phyloP scores from a whole-genome alignment of 2,329 filamentous ascomycete genomes.

The Paracorniculantispora psalliotae region DNA sequence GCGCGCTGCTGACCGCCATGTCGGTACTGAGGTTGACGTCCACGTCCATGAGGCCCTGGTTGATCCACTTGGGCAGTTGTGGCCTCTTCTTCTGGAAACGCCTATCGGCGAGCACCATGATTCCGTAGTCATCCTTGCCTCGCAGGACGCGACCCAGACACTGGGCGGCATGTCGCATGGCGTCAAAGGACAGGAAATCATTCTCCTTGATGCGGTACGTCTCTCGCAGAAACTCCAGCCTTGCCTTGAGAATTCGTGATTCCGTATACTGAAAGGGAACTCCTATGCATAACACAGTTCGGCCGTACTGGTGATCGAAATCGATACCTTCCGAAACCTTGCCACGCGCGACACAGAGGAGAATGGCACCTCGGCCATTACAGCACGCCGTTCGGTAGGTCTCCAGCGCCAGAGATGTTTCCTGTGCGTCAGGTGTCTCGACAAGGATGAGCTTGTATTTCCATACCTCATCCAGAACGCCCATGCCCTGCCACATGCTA shows the following conservation, averaged over 20 bases:
- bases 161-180: conserved; percentile 97
- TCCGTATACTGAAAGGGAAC: conserved; percentile 99
- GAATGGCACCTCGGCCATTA: conserved; percentile 88
- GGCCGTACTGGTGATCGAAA: conserved; percentile 97
- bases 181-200: conserved; percentile 96
- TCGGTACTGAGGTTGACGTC: conserved; percentile 91
- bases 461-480: conserved; percentile 95
- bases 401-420: conserved; percentile 90
- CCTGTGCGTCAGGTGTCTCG: conserved; percentile 94
- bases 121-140: conserved; percentile 98
- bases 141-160: conserved; percentile 90
- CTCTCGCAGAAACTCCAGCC: conserved; percentile 92
- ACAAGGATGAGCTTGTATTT: conserved; percentile 98
- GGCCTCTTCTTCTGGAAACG: conserved; percentile 86
- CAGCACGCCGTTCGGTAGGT: conserved; percentile 97
- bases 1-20: conserved; percentile 85
- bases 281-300: conserved; percentile 91
- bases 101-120: conserved; percentile 96
- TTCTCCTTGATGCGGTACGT: conserved; percentile 96
- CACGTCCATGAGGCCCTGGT: conserved; percentile 75
- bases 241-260: conserved; percentile 90
- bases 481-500: conserved; percentile 99
- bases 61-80: conserved; percentile 96
- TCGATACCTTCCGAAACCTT: conserved; percentile 98
- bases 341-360: conserved; percentile 91